Percentiles rank a stretch among this genome's conserved stretches.
Conservation (phyloP, 257 asterid species). For the Salvia miltiorrhiza region DNA sequence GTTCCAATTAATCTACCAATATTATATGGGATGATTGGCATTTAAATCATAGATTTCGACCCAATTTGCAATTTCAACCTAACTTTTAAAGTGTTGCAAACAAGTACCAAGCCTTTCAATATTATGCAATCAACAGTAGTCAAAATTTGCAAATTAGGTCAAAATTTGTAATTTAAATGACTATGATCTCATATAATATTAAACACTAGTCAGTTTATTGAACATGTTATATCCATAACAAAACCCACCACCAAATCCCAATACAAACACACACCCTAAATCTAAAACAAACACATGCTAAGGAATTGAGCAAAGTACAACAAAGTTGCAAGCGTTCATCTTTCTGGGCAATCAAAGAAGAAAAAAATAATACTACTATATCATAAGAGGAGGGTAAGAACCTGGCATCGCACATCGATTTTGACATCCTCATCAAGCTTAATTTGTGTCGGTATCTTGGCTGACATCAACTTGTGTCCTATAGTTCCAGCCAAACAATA, state of each 20-base stretch:
- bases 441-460: conserved; percentile 60
- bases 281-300: background rate
- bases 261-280: background rate
- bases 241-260: background rate
- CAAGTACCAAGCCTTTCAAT: no score
- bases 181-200: no score
- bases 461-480: conserved; percentile 75
- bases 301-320: background rate
- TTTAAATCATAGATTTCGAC: no score
- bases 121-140: no score
- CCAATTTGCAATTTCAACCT: no score
- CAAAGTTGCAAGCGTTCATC: background rate
- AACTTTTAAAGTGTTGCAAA: no score
- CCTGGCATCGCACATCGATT: conserved; percentile 93
- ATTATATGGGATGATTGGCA: no score
- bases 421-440: conserved; percentile 53
- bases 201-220: no score
- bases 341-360: background rate
- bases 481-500: conserved; percentile 83
- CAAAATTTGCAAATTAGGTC: no score
- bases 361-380: background rate
- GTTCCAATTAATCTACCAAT: no score
- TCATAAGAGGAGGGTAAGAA: conserved; percentile 22
- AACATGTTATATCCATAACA: no score
- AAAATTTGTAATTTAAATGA: no score